phyloP scores from a whole-genome alignment of 2,329 filamentous ascomycete genomes.

The Pyrenophora tritici-repentis region DNA sequence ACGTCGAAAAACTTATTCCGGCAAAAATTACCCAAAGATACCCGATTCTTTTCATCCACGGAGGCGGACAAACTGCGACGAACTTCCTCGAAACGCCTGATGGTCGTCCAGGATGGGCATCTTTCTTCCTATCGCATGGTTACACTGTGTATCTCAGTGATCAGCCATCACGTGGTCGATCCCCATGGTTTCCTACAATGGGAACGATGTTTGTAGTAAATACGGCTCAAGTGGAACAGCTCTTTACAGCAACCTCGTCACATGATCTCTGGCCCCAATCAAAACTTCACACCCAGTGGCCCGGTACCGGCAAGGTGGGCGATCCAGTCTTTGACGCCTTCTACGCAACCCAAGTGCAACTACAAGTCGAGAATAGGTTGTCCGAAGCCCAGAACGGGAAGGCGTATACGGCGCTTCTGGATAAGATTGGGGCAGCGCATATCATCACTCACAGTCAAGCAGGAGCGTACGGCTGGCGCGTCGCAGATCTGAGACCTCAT shows the following conservation, averaged over 20 bases:
- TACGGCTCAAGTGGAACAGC: slow-evolving; percentile 22
- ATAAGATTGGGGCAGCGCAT: slow-evolving; percentile 50
- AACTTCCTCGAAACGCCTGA: slow-evolving; percentile 55
- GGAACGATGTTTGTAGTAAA: slow-evolving; percentile 24
- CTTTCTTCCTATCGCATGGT: slow-evolving; percentile 53
- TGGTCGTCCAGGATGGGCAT: slow-evolving; percentile 55
- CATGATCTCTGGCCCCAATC: slow-evolving; percentile 52
- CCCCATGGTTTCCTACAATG: slow-evolving; percentile 47
- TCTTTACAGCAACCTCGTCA: slow-evolving; percentile 44
- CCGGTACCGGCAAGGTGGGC: slow-evolving; percentile 44
- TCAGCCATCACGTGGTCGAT: slow-evolving; percentile 54
- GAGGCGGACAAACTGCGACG: slow-evolving; percentile 35
- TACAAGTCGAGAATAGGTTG: slow-evolving; percentile 35
- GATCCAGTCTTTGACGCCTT: slow-evolving; percentile 58
- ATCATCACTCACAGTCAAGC: slow-evolving; percentile 59
- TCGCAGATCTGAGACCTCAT: slow-evolving; percentile 56
- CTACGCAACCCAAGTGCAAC: slow-evolving; percentile 51
- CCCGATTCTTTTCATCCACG: slow-evolving; percentile 40
- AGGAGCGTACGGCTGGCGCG: slow-evolving; percentile 53
- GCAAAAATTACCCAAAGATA: slow-evolving; percentile 4
- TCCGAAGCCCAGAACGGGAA: slow-evolving; percentile 43
- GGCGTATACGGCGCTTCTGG: slow-evolving; percentile 52
- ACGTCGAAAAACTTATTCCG: slow-evolving; percentile 30
- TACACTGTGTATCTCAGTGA: slow-evolving; percentile 57
- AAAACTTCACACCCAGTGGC: slow-evolving; percentile 52